phyloP scores from a whole-genome alignment of 768 basidiomycete genomes.

The Ephemerocybe angulata region DNA sequence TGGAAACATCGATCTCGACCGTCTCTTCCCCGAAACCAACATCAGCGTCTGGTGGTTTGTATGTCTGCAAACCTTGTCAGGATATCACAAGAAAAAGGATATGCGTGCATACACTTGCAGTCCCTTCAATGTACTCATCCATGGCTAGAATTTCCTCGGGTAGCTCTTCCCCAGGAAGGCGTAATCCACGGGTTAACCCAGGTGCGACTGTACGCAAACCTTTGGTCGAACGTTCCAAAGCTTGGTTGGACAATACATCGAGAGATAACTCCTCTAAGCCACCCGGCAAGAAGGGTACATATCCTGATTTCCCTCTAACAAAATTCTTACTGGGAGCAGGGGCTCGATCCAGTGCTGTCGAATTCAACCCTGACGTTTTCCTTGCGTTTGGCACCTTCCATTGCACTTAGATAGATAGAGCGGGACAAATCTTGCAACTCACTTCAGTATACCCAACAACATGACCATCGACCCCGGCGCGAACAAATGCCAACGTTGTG shows the following conservation, averaged over 20 bases:
- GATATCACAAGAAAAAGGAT: background rate
- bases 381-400: slow-evolving; percentile 52
- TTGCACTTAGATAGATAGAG: background rate
- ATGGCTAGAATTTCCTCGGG: slow-evolving; percentile 43
- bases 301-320: slow-evolving; percentile 89
- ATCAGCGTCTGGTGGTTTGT: too few relatives aligned
- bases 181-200: slow-evolving; percentile 77
- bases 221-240: slow-evolving; percentile 28
- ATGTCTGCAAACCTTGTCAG: background rate
- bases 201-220: slow-evolving; percentile 73
- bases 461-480: slow-evolving; percentile 74
- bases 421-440: slow-evolving; percentile 10
- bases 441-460: slow-evolving; percentile 84
- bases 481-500: slow-evolving; percentile 67
- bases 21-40: slow-evolving; percentile 3
- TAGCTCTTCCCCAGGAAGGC: slow-evolving; percentile 56
- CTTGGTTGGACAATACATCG: slow-evolving; percentile 27
- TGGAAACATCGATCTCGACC: slow-evolving; percentile 4
- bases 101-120: background rate
- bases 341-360: slow-evolving; percentile 80
- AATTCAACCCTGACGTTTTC: slow-evolving; percentile 69
- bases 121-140: slow-evolving; percentile 23
- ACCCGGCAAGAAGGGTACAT: slow-evolving; percentile 93
- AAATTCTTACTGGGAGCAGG: slow-evolving; percentile 78
- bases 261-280: slow-evolving; percentile 70